Percentiles rank a stretch among this genome's conserved stretches.
Evolutionary conservation across 441 rosid species (phyloP).

Genomic region (Syzygium syzygioides): DNA sequence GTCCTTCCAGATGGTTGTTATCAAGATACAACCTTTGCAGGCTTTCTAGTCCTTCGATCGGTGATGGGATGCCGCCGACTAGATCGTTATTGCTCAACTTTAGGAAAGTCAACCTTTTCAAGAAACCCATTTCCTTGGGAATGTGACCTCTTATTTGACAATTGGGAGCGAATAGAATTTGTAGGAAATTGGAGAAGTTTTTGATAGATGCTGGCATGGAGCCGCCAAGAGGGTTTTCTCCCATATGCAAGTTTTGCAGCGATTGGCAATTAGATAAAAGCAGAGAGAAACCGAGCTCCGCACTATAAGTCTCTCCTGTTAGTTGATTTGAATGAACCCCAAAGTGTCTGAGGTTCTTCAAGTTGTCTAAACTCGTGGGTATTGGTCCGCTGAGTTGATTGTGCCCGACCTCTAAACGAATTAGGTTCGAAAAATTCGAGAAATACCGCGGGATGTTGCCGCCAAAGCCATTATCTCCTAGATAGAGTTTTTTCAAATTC

Average conservation of each 20-base stretch:
- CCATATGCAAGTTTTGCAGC: neutral
- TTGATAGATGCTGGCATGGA: neutral
- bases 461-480: neutral
- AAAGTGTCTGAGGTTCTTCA: neutral
- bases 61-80: neutral
- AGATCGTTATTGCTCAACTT: neutral
- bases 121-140: neutral
- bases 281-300: neutral
- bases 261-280: neutral
- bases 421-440: neutral
- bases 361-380: neutral
- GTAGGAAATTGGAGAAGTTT: neutral
- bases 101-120: neutral
- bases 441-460: neutral
- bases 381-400: neutral
- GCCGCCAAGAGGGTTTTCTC: neutral
- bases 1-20: neutral
- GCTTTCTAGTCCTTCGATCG: neutral
- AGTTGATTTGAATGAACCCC: neutral
- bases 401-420: neutral
- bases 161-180: neutral
- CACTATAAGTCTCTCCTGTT: neutral
- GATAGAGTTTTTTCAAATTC: neutral
- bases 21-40: neutral
- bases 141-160: neutral